These are phyloP conservation scores for Paracorniculantispora psalliotae DNA, from an alignment of 2,329 filamentous ascomycete genomes.

Conservation along the genomic window DNA sequence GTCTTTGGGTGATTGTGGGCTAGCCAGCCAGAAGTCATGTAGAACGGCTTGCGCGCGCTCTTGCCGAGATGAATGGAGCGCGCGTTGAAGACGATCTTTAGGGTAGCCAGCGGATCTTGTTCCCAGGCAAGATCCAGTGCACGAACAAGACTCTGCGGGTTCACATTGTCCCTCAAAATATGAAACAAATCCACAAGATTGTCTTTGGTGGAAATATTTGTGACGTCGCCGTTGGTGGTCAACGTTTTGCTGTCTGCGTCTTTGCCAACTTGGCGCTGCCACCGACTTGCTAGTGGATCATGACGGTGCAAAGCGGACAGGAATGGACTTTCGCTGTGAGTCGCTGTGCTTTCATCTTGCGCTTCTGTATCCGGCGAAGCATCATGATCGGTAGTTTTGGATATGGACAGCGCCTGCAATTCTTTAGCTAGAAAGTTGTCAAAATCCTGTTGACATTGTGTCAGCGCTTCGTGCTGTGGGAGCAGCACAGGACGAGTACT, in stretches of 20 bases:
- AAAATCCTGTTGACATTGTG: conserved; percentile 28
- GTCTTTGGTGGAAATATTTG: conserved; percentile 41
- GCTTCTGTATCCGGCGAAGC: background rate
- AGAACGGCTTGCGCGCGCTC: conserved; percentile 42
- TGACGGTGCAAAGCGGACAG: conserved; percentile 21
- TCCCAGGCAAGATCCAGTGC: conserved; percentile 47
- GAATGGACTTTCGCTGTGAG: conserved; percentile 24
- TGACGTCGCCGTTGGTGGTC: conserved; percentile 49
- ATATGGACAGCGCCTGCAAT: conserved; percentile 13
- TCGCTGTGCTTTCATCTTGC: background rate
- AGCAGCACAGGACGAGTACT: conserved; percentile 34
- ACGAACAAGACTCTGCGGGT: conserved; percentile 31
- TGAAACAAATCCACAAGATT: conserved; percentile 50
- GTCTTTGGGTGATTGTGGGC: conserved; percentile 50
- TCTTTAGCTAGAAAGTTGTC: conserved; percentile 27
- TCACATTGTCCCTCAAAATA: conserved; percentile 41
- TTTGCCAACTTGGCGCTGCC: background rate
- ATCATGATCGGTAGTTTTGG: conserved; percentile 6
- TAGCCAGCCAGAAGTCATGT: conserved; percentile 52
- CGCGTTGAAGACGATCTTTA: conserved; percentile 56
- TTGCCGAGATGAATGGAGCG: conserved; percentile 59
- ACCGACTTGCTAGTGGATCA: background rate
- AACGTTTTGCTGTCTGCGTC: conserved; percentile 39
- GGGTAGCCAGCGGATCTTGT: conserved; percentile 41
- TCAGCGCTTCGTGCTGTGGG: conserved; percentile 32